Conservation (phyloP, 2,329 filamentous ascomycete species). For the Bipolaris bicolor region DNA sequence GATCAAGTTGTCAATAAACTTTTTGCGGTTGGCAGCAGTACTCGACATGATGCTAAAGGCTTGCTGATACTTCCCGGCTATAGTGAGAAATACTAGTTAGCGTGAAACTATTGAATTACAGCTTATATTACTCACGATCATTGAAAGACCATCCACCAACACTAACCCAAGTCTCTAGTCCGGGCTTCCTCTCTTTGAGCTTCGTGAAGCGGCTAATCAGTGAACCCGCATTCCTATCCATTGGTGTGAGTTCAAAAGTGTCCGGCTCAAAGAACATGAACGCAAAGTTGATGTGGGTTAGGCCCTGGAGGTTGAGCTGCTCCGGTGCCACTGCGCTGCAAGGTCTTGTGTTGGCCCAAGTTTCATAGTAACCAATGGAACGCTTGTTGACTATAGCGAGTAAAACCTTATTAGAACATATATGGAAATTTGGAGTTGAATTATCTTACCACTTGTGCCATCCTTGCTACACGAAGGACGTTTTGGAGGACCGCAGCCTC, state of each 20-base stretch:
- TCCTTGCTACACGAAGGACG: conserved; percentile 4
- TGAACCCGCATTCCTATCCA: background rate
- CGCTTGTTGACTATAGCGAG: background rate
- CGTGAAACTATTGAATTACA: background rate
- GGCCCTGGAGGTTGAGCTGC: conserved; percentile 9
- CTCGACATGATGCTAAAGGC: conserved; percentile 40
- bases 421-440: background rate
- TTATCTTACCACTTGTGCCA: background rate
- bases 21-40: conserved; percentile 21
- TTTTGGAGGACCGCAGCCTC: background rate
- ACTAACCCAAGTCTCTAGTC: conserved; percentile 48
- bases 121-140: conserved; percentile 4
- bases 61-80: conserved; percentile 45
- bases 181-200: conserved; percentile 39
- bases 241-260: conserved; percentile 10
- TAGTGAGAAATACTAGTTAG: conserved; percentile 13
- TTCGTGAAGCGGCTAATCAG: conserved; percentile 4
- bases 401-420: background rate
- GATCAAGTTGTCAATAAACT: conserved; percentile 47
- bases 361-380: conserved; percentile 5
- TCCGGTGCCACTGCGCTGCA: conserved; percentile 4
- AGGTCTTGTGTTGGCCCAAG: conserved; percentile 3
- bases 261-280: conserved; percentile 12
- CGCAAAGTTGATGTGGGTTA: conserved; percentile 17
- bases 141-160: conserved; percentile 53